Evolutionary conservation across 148 eudicot species (phyloP).

Genomic region (Rhododendron mucronatum): DNA sequence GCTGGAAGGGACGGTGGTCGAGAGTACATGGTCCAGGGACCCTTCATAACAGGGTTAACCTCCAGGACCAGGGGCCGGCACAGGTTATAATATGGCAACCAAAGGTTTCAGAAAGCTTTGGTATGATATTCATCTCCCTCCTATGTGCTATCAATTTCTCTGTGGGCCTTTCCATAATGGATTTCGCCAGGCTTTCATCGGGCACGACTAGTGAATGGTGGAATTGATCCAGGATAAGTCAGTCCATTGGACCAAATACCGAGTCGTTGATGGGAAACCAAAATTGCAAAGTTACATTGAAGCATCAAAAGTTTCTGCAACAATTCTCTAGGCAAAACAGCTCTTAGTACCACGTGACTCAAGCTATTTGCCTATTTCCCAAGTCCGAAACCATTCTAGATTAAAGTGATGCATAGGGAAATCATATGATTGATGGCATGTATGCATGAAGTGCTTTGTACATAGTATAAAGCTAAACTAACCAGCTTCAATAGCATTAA

Average conservation of each 20-base stretch:
- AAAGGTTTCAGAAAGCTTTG: not conserved
- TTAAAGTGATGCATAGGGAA: not conserved
- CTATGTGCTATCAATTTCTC: not conserved
- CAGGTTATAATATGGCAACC: not conserved
- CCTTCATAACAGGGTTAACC: not conserved
- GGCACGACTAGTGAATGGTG: not conserved
- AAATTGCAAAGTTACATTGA: not conserved
- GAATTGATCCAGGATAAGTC: not conserved
- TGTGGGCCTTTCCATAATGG: not conserved
- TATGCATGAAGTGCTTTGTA: not conserved
- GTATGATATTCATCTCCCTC: not conserved
- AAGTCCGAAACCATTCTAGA: not conserved
- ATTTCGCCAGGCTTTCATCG: not conserved
- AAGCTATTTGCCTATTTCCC: not conserved
- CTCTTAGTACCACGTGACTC: not conserved
- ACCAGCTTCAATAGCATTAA: slow-evolving; percentile 86
- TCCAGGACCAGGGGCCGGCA: not conserved
- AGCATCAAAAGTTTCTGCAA: not conserved
- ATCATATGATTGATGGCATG: not conserved
- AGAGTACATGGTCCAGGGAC: not conserved
- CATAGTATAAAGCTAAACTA: not conserved
- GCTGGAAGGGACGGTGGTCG: not conserved
- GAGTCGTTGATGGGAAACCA: not conserved
- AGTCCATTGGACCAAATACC: not conserved
- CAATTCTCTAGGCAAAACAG: not conserved